Base-by-base conservation (phyloP, 2,329 filamentous ascomycete species). In the Trichophyton benhamiae region DNA sequence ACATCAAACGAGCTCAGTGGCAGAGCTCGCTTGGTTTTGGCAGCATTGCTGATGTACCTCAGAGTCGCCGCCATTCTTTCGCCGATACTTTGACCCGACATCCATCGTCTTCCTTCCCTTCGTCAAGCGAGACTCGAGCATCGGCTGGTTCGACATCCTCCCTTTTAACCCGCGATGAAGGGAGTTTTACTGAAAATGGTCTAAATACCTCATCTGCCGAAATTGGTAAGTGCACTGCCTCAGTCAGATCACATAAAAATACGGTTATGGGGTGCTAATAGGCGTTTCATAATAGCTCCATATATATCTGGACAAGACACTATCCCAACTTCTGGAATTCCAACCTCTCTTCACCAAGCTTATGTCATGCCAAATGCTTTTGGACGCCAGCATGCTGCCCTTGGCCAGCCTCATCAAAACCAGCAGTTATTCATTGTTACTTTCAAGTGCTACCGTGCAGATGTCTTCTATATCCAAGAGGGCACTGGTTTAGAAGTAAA, bases 381-480 rank as follows among this genome's bases (percentile, higher is more conserved):
- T 64, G 71, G 72, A 20, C 74, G 74, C 42, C 74, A 73, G 52
- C 72, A 73, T 61, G 69, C 70, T 57, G 71, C 68, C 46, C 66
- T 72, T 59, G 69, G 68, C 9, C 74, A 73, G 62, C 68, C 68
- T 36, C 76, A 72, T 62, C 76, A 71, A 63, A 76, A 73, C 63
- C 76, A 76, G 68, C 72, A 73, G 6, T 80, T 95, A 7, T 92
- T 92, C 72, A 87, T 99, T 60, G 92, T 99, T 15, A 84, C 92
- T 5, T 99, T 99, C 83, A 99, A 99, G 75, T 96, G 91, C 72
- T 90, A 89, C 41, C 84, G 94, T 64, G 91, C 92, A 42, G 94
- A 97, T 70, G 89, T 97, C 8, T 99, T 96, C 73, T 97, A 96
- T 74, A 90, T 96, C 38, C 91, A 96, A 72, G 91, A 96, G 72